Evolutionary conservation across 768 basidiomycete species (phyloP).

Genomic region (Boletellus sp.): DNA sequence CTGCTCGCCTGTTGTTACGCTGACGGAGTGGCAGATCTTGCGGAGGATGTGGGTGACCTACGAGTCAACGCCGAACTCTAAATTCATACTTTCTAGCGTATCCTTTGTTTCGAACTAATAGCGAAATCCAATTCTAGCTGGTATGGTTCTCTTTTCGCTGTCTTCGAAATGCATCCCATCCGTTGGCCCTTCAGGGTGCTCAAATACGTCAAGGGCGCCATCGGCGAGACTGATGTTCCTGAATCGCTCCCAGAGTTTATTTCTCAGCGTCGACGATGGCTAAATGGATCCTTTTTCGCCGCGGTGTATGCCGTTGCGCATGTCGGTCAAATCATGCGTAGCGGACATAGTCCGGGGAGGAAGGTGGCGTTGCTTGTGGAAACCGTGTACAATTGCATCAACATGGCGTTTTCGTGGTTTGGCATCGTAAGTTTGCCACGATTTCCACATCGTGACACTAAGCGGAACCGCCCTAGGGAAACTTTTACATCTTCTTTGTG

Average conservation of each 20-base stretch:
- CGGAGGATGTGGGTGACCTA: constrained; percentile 67
- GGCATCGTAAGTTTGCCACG: constrained; percentile 57
- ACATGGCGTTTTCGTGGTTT: constrained; percentile 92
- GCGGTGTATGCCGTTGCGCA: constrained; percentile 92
- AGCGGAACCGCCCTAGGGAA: constrained; percentile 53
- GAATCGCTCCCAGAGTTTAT: constrained; percentile 93
- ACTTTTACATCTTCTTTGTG: constrained; percentile 93
- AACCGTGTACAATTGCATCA: constrained; percentile 83
- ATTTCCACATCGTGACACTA: not conserved
- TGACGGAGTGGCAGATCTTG: constrained; percentile 57
- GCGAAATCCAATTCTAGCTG: constrained; percentile 78
- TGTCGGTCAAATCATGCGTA: constrained; percentile 34
- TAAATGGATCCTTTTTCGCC: constrained; percentile 93
- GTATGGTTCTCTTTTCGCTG: constrained; percentile 36
- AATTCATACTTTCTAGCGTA: constrained; percentile 51
- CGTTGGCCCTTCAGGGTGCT: constrained; percentile 64
- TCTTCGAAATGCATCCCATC: not conserved
- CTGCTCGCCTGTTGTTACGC: not conserved
- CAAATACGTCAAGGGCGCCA: constrained; percentile 92
- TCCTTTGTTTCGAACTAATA: constrained; percentile 77
- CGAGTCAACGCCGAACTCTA: not conserved
- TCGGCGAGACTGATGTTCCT: constrained; percentile 92
- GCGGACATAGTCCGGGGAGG: constrained; percentile 64
- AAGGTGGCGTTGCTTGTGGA: constrained; percentile 76
- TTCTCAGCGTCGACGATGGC: constrained; percentile 83